Evolutionary conservation across 495 filamentous ascomycete genomes (phyloP).

Genomic region (Talaromyces trachyspermus): DNA sequence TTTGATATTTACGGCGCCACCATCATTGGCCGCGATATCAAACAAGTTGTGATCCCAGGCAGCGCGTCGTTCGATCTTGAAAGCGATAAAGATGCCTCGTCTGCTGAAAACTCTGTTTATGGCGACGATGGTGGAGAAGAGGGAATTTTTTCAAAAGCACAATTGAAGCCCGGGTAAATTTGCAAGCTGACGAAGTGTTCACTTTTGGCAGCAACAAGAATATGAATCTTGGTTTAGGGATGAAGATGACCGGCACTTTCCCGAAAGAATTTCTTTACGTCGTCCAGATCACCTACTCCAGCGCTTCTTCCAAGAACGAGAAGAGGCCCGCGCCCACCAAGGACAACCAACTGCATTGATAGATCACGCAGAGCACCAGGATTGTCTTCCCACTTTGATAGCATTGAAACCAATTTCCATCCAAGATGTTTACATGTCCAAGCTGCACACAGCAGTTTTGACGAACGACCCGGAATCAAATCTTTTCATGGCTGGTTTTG

Average conservation of each 20-base stretch:
- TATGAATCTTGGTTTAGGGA: constrained; percentile 86
- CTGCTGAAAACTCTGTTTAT: constrained; percentile 28
- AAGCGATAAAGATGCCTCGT: constrained; percentile 27
- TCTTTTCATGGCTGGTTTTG: constrained; percentile 88
- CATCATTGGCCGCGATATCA: constrained; percentile 54
- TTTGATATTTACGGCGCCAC: constrained; percentile 86
- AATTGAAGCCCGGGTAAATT: constrained; percentile 26
- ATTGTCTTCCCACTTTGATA: constrained; percentile 60
- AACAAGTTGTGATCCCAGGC: constrained; percentile 13
- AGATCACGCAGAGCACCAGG: constrained; percentile 15
- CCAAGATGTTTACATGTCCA: constrained; percentile 76
- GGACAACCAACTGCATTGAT: constrained; percentile 14
- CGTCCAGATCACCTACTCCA: constrained; percentile 74
- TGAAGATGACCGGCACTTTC: constrained; percentile 87
- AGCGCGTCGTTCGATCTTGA: constrained; percentile 6
- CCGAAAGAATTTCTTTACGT: constrained; percentile 69
- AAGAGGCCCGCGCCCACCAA: constrained; percentile 27
- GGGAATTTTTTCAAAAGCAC: constrained; percentile 12
- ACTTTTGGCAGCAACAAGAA: constrained; percentile 96
- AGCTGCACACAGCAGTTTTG: constrained; percentile 83
- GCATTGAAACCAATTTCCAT: constrained; percentile 62
- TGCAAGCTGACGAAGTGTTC: constrained; percentile 77
- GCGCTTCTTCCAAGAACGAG: constrained; percentile 57
- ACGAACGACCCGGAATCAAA: constrained; percentile 89
- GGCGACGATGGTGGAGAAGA: constrained; percentile 32